phyloP scores from a whole-genome alignment of 495 filamentous ascomycete species.

The Hyaloscypha finlandica region DNA sequence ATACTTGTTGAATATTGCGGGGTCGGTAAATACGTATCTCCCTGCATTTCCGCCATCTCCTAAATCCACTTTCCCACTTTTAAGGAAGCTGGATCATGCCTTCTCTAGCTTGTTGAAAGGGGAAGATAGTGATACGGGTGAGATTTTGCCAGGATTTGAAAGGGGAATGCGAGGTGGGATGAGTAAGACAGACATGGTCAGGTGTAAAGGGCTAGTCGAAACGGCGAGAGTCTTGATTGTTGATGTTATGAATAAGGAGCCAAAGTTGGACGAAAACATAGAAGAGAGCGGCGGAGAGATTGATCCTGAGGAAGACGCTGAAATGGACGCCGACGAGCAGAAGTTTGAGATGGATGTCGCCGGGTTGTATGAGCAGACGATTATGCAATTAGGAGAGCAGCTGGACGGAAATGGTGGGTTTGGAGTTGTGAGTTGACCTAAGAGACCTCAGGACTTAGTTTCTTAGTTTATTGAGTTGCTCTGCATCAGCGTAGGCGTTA shows the following conservation, averaged over 20 bases:
- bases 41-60: slow-evolving; percentile 67
- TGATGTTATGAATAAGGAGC: slow-evolving; percentile 53
- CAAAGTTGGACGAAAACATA: slow-evolving; percentile 25
- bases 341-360: slow-evolving; percentile 64
- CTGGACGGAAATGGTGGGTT: slow-evolving; percentile 21
- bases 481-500: not conserved
- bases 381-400: slow-evolving; percentile 56
- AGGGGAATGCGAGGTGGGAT: slow-evolving; percentile 49
- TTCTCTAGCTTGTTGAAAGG: slow-evolving; percentile 74
- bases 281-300: slow-evolving; percentile 40
- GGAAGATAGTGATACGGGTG: slow-evolving; percentile 63
- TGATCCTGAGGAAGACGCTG: slow-evolving; percentile 42
- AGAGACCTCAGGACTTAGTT: not conserved
- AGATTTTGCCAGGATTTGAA: slow-evolving; percentile 66
- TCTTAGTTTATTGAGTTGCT: not conserved
- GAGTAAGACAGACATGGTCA: slow-evolving; percentile 77
- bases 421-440: slow-evolving; percentile 11
- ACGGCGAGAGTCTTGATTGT: slow-evolving; percentile 58
- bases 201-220: slow-evolving; percentile 76
- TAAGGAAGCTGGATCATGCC: slow-evolving; percentile 76
- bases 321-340: slow-evolving; percentile 42
- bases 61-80: slow-evolving; percentile 60
- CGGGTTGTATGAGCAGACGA: slow-evolving; percentile 75
- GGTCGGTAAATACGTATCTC: slow-evolving; percentile 65
- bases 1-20: slow-evolving; percentile 75